Base-by-base conservation (phyloP, 805 yeast species). In the Candida broadrunensis region DNA sequence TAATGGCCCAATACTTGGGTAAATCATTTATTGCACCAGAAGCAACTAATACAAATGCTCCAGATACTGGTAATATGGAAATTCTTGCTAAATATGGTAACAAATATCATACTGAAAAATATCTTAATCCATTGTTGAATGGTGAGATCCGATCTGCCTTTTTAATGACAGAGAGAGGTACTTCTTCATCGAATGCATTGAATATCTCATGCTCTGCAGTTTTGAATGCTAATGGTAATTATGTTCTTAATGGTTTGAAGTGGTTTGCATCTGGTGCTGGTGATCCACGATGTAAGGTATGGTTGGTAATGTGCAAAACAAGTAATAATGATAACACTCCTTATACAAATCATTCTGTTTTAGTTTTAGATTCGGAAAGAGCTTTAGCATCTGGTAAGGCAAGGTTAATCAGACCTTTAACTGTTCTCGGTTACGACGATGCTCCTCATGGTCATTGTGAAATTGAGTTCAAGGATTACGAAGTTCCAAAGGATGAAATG, bases 231-330 rank as follows among this genome's bases (percentile, higher is more conserved):
- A 57, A 54, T 13, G 81, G 77, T 3, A 68, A 72, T 44, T 76
- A 67, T 38, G 73, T 78, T 2, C 48, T 81, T 36, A 76, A 77
- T 45, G 86, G 86, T 5, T 70, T 77, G 39, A 81, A 81, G 55
- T 81, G 86, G 86, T 80, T 81, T 72, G 81, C 84, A 2, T 77
- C 84, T 0, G 85, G 85, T 21, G 85, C 84, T 29, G 85, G 84
- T 19, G 85, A 80, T 54, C 85, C 84, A 19, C 70, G 83, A 40
- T 73, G 81, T 56, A 49, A 60, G 30, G 72, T 76, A 14, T 71
- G 79, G 75, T 61, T 76, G 39, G 75, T 73, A 19, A 75, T 75
- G 79, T 76, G 78, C 51, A 72, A 73, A 56, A 74, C 78, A 4
- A 49, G 50, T 36, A 57, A 60, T 42, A 42, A 56, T 33, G 43